Evolutionary conservation across 768 basidiomycete species (phyloP).

Genomic region (Lentinula sp.): DNA sequence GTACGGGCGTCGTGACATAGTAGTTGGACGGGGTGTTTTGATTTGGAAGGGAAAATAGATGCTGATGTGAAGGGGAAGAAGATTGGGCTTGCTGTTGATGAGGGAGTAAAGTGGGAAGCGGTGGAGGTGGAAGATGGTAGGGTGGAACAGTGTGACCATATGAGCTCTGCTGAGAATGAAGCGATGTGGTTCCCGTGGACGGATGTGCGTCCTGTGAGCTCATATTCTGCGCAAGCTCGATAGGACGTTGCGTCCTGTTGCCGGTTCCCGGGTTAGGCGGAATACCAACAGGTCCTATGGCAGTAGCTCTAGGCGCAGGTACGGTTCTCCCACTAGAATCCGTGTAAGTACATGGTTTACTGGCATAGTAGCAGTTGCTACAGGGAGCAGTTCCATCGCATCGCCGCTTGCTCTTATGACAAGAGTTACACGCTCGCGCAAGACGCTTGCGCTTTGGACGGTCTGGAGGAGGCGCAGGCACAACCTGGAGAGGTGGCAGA

Average conservation of each 20-base stretch:
- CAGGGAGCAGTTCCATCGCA: constrained; percentile 52
- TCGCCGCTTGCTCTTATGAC: constrained; percentile 73
- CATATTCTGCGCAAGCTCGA: neutral
- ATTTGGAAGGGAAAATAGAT: neutral
- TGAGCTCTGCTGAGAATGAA: neutral
- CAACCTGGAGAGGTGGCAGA: neutral
- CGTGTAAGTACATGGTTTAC: constrained; percentile 76
- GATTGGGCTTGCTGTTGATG: neutral
- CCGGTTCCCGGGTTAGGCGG: neutral
- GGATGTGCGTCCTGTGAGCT: neutral
- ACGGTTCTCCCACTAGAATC: constrained; percentile 77
- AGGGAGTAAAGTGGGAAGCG: neutral
- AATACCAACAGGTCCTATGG: neutral
- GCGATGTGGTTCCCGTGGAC: neutral
- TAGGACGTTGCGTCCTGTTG: neutral
- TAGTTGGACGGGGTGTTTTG: neutral
- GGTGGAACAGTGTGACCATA: constrained; percentile 1
- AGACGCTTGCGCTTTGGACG: constrained; percentile 46
- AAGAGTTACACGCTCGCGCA: constrained; percentile 72
- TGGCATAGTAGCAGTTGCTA: constrained; percentile 81
- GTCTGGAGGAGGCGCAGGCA: constrained; percentile 9
- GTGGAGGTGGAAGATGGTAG: neutral
- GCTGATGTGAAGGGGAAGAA: neutral
- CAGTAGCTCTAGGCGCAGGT: constrained; percentile 43
- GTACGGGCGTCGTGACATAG: neutral